These are phyloP conservation scores for Irpex sp. DNA, from an alignment of 1,284 basidiomycete species.

Conservation along the genomic window DNA sequence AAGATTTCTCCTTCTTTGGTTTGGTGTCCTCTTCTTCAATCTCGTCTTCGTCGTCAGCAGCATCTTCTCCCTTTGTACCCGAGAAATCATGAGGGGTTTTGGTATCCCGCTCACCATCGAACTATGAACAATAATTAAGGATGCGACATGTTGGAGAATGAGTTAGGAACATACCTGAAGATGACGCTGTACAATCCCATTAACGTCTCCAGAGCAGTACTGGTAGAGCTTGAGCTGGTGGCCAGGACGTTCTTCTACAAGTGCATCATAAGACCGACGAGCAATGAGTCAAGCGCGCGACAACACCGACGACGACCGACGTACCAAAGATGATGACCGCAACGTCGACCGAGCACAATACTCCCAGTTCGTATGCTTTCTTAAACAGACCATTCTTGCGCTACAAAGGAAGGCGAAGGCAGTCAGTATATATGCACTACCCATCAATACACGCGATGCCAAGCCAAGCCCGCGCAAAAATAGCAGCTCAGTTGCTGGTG, in stretches of 20 bases:
- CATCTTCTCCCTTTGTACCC: conserved; percentile 32
- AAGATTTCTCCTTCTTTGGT: not conserved
- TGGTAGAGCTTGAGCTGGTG: conserved; percentile 57
- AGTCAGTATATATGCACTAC: not conserved
- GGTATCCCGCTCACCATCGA: conserved; percentile 46
- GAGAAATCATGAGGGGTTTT: conserved; percentile 42
- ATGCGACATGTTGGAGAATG: not conserved
- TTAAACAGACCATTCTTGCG: conserved; percentile 89
- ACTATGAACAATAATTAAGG: conserved; percentile 28
- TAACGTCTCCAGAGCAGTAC: conserved; percentile 51
- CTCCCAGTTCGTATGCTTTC: conserved; percentile 86
- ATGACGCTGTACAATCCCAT: conserved; percentile 44
- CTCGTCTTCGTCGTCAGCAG: conserved; percentile 40
- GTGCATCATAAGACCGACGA: not conserved
- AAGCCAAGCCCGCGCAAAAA: conserved; percentile 29
- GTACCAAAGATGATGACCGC: conserved; percentile 66
- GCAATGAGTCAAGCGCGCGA: not conserved
- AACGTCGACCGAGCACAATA: conserved; percentile 68
- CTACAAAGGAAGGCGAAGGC: conserved; percentile 32
- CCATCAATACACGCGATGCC: conserved; percentile 29
- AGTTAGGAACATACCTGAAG: conserved; percentile 35
- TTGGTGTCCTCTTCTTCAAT: conserved; percentile 29
- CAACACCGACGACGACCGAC: not conserved
- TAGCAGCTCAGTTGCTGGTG: conserved; percentile 28
- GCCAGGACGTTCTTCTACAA: conserved; percentile 41